Base-by-base conservation (phyloP, 2,329 filamentous ascomycete species). In the Fusarium sp. region DNA sequence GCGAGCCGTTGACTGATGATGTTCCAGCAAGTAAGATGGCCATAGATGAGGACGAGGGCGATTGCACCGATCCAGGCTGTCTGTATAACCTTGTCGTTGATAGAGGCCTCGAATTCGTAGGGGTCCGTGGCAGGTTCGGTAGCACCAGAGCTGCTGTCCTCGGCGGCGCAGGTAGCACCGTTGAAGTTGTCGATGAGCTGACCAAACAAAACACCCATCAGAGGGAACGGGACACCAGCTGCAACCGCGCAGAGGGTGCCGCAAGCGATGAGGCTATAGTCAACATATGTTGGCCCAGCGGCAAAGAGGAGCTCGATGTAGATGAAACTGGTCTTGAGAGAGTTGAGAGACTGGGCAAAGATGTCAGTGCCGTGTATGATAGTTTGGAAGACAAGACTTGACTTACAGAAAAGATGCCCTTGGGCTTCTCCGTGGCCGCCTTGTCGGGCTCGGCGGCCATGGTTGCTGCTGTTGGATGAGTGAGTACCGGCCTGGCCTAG, bases 171-270 rank as follows among this genome's bases (percentile, higher is more conserved):
- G 14, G 82, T 81, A 13, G 82, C 81, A 13, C 75, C 72, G 69
- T 87, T 87, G 68, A 88, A 78, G 61, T 84, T 78, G 68, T 88
- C 84, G 56, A 88, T 77, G 9, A 89, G 81, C 71, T 87, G 77
- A 45, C 86, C 85, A 66, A 88, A 88, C 46, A 88, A 75, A 49
- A 89, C 83, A 36, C 83, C 86, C 68, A 88, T 82, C 15, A 88
- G 75, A 5, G 86, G 86, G 53, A 88, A 86, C 0, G 86, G 86
- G 4, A 86, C 79, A 31, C 86, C 86, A 19, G 85, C 81, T 31
- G 79, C 84, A 39, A 84, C 81, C 37, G 84, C 80, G 58, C 77
- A 78, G 47, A 78, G 25, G 15, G 72, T 74, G 49, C 78, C 80
- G 27, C 72, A 55, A 21, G 76, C 13, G 35, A 82, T 72, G 47